Conservation (phyloP, 148 eudicot species). For the Rhododendron vialii region DNA sequence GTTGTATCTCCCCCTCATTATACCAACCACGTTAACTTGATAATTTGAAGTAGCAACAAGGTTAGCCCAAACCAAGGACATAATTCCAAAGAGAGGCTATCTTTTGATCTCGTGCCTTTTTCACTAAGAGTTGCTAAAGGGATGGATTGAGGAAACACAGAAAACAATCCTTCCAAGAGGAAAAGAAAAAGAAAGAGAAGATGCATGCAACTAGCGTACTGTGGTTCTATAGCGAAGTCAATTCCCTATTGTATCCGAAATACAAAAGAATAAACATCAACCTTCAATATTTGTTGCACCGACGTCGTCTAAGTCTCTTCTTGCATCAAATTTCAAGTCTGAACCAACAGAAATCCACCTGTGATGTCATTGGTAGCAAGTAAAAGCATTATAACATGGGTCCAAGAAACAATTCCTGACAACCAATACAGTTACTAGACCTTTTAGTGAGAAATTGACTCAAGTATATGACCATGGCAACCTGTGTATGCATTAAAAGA, state of each 20-base stretch:
- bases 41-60: not conserved
- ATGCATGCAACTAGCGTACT: not conserved
- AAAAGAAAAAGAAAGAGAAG: not conserved
- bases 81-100: not conserved
- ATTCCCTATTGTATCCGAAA: not conserved
- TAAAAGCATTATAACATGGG: slow-evolving; percentile 12
- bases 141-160: not conserved
- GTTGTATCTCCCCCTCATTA: not conserved
- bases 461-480: not conserved
- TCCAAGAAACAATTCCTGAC: not conserved
- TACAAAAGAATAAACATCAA: slow-evolving; percentile 9
- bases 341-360: slow-evolving; percentile 97
- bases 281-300: slow-evolving; percentile 76
- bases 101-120: not conserved
- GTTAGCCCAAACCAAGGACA: not conserved
- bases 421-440: not conserved
- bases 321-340: slow-evolving; percentile 82
- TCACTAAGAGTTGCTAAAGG: not conserved
- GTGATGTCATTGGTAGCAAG: slow-evolving; percentile 21
- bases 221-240: not conserved
- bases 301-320: slow-evolving; percentile 89
- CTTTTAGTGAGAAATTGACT: not conserved
- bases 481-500: not conserved
- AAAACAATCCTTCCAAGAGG: not conserved
- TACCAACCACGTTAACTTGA: not conserved